A percentile compares a stretch with the other conserved stretches of the same genome.
These are phyloP conservation scores for Stellera chamaejasme DNA, from an alignment of 345 rosid species.

Conservation along the genomic window DNA sequence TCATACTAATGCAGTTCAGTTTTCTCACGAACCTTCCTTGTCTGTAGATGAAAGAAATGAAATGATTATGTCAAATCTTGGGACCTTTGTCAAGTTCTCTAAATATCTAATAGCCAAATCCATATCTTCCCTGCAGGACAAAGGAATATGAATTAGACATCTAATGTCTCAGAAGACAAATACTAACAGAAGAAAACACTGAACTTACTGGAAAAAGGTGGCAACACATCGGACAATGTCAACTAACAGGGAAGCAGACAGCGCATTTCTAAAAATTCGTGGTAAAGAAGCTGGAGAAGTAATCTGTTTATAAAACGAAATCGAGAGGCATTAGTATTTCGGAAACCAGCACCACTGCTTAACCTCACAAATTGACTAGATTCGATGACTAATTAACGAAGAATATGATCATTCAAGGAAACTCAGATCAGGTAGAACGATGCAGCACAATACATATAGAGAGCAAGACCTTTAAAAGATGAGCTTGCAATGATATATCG, in stretches of 20 bases:
- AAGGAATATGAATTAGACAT: slow-evolving; percentile 7
- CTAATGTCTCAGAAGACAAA: neutral
- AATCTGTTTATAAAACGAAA: slow-evolving; percentile 31
- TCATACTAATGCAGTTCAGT: neutral
- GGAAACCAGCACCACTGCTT: too few relatives aligned
- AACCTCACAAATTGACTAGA: too few relatives aligned
- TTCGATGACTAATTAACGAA: too few relatives aligned
- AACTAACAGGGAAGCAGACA: slow-evolving; percentile 57
- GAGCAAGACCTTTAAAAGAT: slow-evolving; percentile 59
- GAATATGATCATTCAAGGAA: too few relatives aligned
- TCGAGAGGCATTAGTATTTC: neutral
- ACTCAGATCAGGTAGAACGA: neutral
- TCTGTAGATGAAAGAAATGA: slow-evolving; percentile 71
- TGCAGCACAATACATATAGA: neutral
- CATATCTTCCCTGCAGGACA: slow-evolving; percentile 50
- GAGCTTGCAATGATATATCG: slow-evolving; percentile 44
- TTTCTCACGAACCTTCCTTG: slow-evolving; percentile 48
- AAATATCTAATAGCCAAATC: slow-evolving; percentile 68
- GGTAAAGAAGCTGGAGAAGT: slow-evolving; percentile 69
- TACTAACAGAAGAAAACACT: neutral
- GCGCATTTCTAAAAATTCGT: slow-evolving; percentile 63
- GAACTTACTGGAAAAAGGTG: slow-evolving; percentile 54
- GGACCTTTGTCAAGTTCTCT: slow-evolving; percentile 66
- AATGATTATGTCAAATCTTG: slow-evolving; percentile 75
- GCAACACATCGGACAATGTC: slow-evolving; percentile 72